Evolutionary conservation across 2,329 filamentous ascomycete genomes (phyloP), one percentile per base, ranked within the genome.

Genomic region (Metarhizium rileyi): DNA sequence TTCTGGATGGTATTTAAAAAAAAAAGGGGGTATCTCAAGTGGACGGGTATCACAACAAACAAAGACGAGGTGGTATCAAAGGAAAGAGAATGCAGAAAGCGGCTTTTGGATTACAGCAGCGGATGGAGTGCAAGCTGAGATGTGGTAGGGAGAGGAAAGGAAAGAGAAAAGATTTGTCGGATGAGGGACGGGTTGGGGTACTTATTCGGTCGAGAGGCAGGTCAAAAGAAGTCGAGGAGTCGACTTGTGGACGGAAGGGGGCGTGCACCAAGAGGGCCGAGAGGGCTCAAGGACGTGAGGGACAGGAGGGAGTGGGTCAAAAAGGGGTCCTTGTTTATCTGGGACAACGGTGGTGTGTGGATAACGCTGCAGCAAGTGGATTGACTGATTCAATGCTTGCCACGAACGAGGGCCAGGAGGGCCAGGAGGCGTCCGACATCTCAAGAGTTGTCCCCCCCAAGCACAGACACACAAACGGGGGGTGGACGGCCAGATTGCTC

Each of bases 11-110:
- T n/a, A n/a, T n/a, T 48, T 50, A 47, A 57, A 63, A 66, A 60
- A 66, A 66, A 63, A 7, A 2, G 30, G 64, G 63, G 65, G 62
- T 65, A 64, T 69, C 63, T 66, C 61, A 64, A 66, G 68, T 63
- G 62, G 60, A 66, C 50, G 73, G 72, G 73, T 76, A 77, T 76
- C 73, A 75, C 70, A 71, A 70, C 62, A 69, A 67, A 66, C 63
- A 69, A 67, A 67, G 65, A 63, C 60, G 59, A 47, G 61, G 62
- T 56, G 62, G 63, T 66, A 67, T 66, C 64, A 67, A 68, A 68
- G 60, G 57, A 63, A 63, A 56, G 57, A 63, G 58, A 60, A 58
- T 62, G 59, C 62, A 62, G 61, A 65, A 67, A 60, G 63, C 56
- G 58, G 59, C 56, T 55, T 53, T 56, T 52, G 57, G 59, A 57